These are phyloP conservation scores for Yarrowia hollandica DNA, from an alignment of 805 yeast species.

Conservation along the genomic window DNA sequence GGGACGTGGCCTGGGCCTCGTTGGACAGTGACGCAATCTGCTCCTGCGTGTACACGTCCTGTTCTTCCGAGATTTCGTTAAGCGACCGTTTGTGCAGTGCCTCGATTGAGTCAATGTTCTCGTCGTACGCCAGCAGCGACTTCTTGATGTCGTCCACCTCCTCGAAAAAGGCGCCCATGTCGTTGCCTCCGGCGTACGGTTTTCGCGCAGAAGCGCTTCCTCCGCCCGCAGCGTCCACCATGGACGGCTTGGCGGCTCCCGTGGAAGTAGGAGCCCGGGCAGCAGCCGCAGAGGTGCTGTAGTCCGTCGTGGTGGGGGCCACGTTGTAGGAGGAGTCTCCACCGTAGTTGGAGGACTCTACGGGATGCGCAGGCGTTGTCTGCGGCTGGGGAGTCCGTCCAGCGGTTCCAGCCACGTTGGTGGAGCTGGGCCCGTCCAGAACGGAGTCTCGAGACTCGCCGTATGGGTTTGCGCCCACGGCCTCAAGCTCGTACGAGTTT, in stretches of 20 bases:
- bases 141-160: constrained; percentile 67
- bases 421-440: constrained; percentile 9
- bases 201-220: background rate
- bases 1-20: constrained; percentile 77
- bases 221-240: constrained; percentile 4
- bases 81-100: constrained; percentile 67
- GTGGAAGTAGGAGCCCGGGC: background rate
- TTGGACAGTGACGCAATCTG: constrained; percentile 74
- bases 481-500: constrained; percentile 22
- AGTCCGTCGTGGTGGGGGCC: background rate
- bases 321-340: background rate
- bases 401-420: constrained; percentile 2
- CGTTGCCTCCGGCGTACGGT: constrained; percentile 36
- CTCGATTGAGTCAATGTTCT: constrained; percentile 66
- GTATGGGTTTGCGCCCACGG: constrained; percentile 18
- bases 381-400: background rate
- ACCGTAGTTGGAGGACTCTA: background rate
- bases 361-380: constrained; percentile 10
- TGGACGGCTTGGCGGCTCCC: background rate
- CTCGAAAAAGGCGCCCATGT: constrained; percentile 65
- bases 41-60: constrained; percentile 62
- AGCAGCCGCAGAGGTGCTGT: background rate
- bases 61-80: constrained; percentile 68
- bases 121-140: constrained; percentile 68
- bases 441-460: constrained; percentile 24